A percentile compares a stretch with the other conserved stretches of the same genome.
These are phyloP conservation scores for Hemileccinum impolitum DNA, from an alignment of 768 basidiomycete species.

Conservation along the genomic window DNA sequence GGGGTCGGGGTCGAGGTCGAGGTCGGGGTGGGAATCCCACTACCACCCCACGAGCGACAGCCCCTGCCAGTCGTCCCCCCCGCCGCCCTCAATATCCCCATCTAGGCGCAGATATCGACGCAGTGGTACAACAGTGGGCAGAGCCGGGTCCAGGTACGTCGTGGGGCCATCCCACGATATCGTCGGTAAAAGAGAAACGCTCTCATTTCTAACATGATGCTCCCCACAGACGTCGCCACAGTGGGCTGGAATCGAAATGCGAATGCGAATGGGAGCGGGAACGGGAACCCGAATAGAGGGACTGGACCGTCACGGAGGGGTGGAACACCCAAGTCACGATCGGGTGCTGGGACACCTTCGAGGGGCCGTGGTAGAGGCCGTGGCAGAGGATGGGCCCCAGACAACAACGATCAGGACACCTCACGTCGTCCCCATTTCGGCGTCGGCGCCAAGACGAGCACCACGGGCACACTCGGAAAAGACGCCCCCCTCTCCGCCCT, in stretches of 20 bases:
- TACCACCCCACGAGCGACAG: background rate
- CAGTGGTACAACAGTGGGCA: slow-evolving; percentile 24
- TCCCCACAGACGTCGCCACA: slow-evolving; percentile 1
- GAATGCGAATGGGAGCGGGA: background rate
- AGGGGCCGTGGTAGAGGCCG: slow-evolving; percentile 25
- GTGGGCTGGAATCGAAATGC: background rate
- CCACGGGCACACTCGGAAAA: slow-evolving; percentile 6
- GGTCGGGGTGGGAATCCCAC: slow-evolving; percentile 7
- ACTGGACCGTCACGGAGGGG: slow-evolving; percentile 4
- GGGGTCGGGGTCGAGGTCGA: slow-evolving; percentile 11
- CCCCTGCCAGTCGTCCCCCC: background rate
- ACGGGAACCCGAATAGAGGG: slow-evolving; percentile 1
- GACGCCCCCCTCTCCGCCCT: slow-evolving; percentile 53
- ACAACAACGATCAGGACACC: background rate
- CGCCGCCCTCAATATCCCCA: slow-evolving; percentile 20
- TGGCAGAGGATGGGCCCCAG: slow-evolving; percentile 11
- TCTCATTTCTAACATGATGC: background rate
- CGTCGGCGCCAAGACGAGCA: background rate
- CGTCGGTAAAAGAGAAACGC: too few species aligned
- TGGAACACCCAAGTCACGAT: slow-evolving; percentile 8
- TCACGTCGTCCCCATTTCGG: slow-evolving; percentile 6
- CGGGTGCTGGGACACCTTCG: slow-evolving; percentile 10
- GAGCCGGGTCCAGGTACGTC: slow-evolving; percentile 15
- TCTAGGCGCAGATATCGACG: slow-evolving; percentile 19
- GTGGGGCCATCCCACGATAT: slow-evolving; percentile 1